Evolutionary conservation across 306 rosid genomes (phyloP).

Genomic region (Rosa chinensis): DNA sequence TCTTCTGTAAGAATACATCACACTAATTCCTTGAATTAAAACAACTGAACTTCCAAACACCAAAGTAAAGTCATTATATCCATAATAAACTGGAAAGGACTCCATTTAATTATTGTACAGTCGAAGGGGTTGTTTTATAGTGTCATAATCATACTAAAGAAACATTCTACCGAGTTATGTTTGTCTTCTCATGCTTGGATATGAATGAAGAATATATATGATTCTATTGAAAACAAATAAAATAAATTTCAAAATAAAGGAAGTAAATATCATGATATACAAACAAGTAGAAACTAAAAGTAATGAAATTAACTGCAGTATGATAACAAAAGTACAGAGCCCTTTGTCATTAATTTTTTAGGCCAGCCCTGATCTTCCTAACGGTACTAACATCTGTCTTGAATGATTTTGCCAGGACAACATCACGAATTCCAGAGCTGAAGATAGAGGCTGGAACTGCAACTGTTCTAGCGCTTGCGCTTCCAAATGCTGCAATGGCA

Average conservation of each 20-base stretch:
- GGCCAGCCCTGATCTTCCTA: conserved; percentile 22
- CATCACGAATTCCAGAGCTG: conserved; percentile 23
- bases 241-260: background rate
- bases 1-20: too few species aligned
- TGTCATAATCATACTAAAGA: too few species aligned
- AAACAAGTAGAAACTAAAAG: background rate
- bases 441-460: conserved; percentile 16
- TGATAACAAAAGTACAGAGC: background rate
- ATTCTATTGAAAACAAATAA: background rate
- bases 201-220: background rate
- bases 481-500: conserved; percentile 36
- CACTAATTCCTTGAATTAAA: too few species aligned
- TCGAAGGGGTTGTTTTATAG: too few species aligned
- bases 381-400: conserved; percentile 21
- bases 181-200: background rate
- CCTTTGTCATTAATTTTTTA: background rate
- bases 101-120: too few species aligned
- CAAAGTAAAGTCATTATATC: too few species aligned
- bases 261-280: background rate
- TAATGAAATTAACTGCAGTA: background rate
- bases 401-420: conserved; percentile 29
- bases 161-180: background rate
- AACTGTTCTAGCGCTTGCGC: conserved; percentile 38
- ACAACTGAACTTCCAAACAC: too few species aligned
- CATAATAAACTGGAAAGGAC: too few species aligned